phyloP scores from a whole-genome alignment of 371 early-diverging fungal genomes.

The Amoeboaphelidium protococcarum region DNA sequence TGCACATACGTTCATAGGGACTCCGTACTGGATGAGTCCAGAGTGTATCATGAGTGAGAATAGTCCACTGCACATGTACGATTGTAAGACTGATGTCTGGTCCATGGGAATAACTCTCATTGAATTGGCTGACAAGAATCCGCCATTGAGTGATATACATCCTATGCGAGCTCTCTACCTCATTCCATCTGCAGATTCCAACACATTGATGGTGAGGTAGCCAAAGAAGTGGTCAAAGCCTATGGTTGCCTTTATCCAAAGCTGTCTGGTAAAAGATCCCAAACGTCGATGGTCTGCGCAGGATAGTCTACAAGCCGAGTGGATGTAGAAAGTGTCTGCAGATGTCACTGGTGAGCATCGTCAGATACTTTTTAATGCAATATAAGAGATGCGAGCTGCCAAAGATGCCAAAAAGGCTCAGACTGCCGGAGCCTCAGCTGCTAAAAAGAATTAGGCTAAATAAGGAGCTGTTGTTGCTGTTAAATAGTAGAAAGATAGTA shows the following conservation, averaged over 20 bases:
- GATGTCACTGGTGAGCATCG: no score
- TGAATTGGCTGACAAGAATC: conserved; percentile 28
- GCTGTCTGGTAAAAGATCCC: conserved; percentile 20
- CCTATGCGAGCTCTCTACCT: conserved; percentile 24
- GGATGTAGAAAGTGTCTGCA: no score
- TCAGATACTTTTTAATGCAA: no score
- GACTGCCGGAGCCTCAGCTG: no score
- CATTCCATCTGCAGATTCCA: conserved; percentile 16
- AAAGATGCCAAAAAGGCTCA: no score
- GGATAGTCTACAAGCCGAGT: no score
- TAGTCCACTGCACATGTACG: conserved; percentile 13
- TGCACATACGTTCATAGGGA: no score
- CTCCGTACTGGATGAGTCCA: no score
- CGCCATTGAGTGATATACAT: conserved; percentile 27
- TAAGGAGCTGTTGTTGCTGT: no score
- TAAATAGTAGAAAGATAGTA: no score
- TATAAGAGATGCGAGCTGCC: no score
- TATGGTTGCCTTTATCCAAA: conserved; percentile 18
- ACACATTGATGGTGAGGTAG: conserved; percentile 15
- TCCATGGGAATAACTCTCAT: conserved; percentile 29
- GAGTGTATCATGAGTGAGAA: conserved; percentile 23
- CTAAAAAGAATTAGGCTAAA: no score
- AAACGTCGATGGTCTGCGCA: conserved; percentile 15
- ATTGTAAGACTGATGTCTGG: conserved; percentile 25
- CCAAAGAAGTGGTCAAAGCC: conserved; percentile 24